Base-by-base conservation (phyloP, 345 rosid genomes). In the Sonneratia alba region DNA sequence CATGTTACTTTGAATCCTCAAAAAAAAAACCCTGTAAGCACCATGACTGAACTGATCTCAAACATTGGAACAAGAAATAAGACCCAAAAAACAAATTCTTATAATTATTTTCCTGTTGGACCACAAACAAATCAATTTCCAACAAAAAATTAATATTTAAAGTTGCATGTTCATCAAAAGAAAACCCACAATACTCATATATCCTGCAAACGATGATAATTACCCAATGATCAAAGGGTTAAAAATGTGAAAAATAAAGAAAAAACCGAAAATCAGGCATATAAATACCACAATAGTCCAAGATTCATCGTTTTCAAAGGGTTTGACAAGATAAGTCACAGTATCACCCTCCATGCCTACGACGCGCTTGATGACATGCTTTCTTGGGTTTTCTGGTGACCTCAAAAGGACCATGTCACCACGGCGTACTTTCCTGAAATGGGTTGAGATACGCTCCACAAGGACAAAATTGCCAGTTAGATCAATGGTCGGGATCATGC, bases 401-500 rank as follows among this genome's bases (percentile, higher is more conserved):
- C 84, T 77, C 4, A 87, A 59, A 48, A 90, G 74, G 34, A 92
- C 88, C 37, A 92, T 73, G 76, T 92, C 96, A 19, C 98, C 96
- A 4, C 77, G 81, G 40, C 38, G 77, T 75, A 81, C 87, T 55
- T 84, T 90, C n/a, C 84, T 80, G 0, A 74, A 36, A 66, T 77
- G 67, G 53, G 62, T 70, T 0, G 96, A 84, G 73, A 87, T 70
- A 62, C 85, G 78, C 79, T 92, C 96, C 12, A 80, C 90, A 67
- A 90, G 61, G 57, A 85, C 38, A 6, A 86, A 5, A 66, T 84
- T 81, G 1, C 91, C 91, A 0, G 85, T 79, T 53, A 83, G 66
- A 73, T 71, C 80, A 32, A 92, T 40, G 21, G 93, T 88, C 0
- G 91, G 98, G 7, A 76, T 75, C 96, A 90, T 92, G 81, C 95